Base-by-base conservation (phyloP, 768 basidiomycete genomes). In the Chalciporus chontae region DNA sequence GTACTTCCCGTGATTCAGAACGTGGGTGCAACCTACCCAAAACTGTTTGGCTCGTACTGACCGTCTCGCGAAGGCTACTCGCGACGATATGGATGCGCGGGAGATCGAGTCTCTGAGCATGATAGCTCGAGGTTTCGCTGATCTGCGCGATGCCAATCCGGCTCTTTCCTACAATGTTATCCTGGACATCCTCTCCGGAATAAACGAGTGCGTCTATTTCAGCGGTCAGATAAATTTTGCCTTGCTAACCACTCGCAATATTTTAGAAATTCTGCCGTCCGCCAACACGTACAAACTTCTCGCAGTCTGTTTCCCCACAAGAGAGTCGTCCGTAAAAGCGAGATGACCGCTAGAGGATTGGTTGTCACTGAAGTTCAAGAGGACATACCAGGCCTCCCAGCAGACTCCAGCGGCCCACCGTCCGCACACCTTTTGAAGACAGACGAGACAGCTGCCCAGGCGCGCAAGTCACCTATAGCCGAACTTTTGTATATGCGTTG, bases 401-500 rank as follows among this genome's bases (percentile, higher is more conserved):
- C 74, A 14, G 74, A 66, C 47, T 51, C 65, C 19, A 55, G 59
- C 39, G 51, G 66, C 6, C 57, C 67, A 2, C 54, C 65, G 14
- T 54, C 73, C 5, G 62, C 59, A 45, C 54, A 63, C 56, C 46
- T 55, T 53, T 40, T 54, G 21, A 72, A 71, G 59, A 57, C 55
- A 38, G 71, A 72, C 19, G 77, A 81, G 26, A 61, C 74, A 27
- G 58, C 53, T 40, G 58, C 61, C 21, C 74, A 77, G 11, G 66
- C 74, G 47, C 78, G 81, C 54, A 87, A 85, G 66, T 94, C 91
- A 48, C 93, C 94, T 6, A 93, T 98, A 24, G 90, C 93, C 18
- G 95, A 98, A 66, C 77, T 98, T 55, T 73, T 98, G n/a, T 98
- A 97, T 67, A 85, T 94, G 79, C 83, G 95, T 43, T 98, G 95